Base-by-base conservation (phyloP, 2,329 filamentous ascomycete genomes). In the Lomentospora prolificans region DNA sequence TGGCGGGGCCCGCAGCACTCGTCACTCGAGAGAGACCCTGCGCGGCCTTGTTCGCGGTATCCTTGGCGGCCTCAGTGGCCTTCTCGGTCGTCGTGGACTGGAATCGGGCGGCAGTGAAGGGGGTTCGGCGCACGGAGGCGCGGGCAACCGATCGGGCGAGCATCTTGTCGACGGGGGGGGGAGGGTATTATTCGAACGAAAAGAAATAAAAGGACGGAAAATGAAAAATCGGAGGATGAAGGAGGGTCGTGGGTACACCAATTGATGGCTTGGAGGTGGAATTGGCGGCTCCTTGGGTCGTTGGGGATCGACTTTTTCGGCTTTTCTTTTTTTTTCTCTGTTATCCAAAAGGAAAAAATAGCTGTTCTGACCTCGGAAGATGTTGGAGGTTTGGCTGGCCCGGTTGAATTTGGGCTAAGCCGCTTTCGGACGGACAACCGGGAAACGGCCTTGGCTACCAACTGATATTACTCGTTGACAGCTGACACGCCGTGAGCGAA, bases 11-110 rank as follows among this genome's bases (percentile, higher is more conserved):
- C 64, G 90, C 91, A 55, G 89, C 84, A 64, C 87, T 85, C 61
- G 86, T 79, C 65, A 94, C 91, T 68, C 85, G 84, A 64, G 87
- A 89, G 56, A 96, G 82, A 61, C 90, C 90, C 74, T 95, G 80
- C 61, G 85, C 80, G 58, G 90, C 90, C 66, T 74, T 75, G 57
- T 61, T 60, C 56, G 72, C 68, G 46, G 70, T 64, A 27, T 71
- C 66, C 67, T 67, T 68, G 55, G 71, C 70, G 51, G 72, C 68
- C 59, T 75, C 70, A 59, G 70, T 64, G 60, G 75, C 73, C 68
- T 77, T 75, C 58, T 70, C 59, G 60, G 77, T 64, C 59, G 77
- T 69, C 61, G 78, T 80, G 62, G 80, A 84, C 73, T 85, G 78
- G 75, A 81, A 80, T 65, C 77, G 77, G 68, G 74, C 70, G 67